Evolutionary conservation across 371 early-diverging fungal species (phyloP), one percentile per base, ranked within the genome.

Genomic region (Lichtheimia hyalospora): DNA sequence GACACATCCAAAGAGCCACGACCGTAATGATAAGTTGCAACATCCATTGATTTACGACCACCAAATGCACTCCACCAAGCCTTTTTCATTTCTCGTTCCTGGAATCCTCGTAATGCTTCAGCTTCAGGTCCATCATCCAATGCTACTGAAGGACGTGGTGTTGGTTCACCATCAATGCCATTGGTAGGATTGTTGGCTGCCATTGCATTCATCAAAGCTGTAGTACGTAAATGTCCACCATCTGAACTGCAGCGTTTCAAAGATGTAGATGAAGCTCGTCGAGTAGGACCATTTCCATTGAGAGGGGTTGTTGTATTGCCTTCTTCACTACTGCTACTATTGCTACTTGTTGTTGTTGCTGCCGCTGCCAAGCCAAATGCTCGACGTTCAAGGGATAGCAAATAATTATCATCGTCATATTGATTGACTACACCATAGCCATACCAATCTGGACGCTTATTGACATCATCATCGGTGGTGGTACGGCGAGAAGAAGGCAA

Each of bases 161-260:
- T 51, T 8, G 70, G 60, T 13, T 69, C 70, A 7, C 58, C 54
- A 5, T 57, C 63, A 8, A 49, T 40, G n/a, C 21, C 56, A 5
- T 15, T 54, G 18, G 44, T 16, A 2, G 52, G 28, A 44, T 64
- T 46, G 21, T 71, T 67, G 5, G 75, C 79, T 13, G 69, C 73
- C 73, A 73, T 73, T 0, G 73, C 68, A 52, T 78, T 75, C 62
- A 68, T 71, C 40, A 75, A 50, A 1, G 75, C 75, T 18, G 79
- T 69, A 12, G 73, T 68, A 7, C 79, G 63, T 55, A 78, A 52
- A 23, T 69, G 67, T 2, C 69, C 69, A n/a, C 71, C 74, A 58
- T 78, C 79, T 1, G 75, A 78, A 54, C 73, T 78, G 51, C 74
- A 73, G 20, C 75, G 58, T 52, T 69, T 73, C 51, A 78, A 55